These are phyloP conservation scores for Apiospora marii DNA, from an alignment of 2,329 filamentous ascomycete species.

Conservation along the genomic window DNA sequence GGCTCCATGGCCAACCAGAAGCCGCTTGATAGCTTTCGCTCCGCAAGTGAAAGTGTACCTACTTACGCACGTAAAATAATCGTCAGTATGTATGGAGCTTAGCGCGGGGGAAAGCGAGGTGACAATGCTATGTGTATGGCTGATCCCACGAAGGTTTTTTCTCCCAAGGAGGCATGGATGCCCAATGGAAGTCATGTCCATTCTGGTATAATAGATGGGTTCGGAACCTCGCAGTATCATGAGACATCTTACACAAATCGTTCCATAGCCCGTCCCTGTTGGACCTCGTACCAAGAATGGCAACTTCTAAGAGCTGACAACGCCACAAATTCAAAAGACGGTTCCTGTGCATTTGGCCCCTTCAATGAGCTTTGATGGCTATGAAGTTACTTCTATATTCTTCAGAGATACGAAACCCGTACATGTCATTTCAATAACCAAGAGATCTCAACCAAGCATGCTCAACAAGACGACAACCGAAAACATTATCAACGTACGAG, in stretches of 20 bases:
- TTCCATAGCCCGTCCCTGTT: neutral
- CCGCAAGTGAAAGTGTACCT: neutral
- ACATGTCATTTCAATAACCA: neutral
- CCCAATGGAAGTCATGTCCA: neutral
- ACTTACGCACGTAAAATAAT: neutral
- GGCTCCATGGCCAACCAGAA: neutral
- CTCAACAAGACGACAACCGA: neutral
- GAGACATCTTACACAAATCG: neutral
- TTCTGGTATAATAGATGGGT: neutral
- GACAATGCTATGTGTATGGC: neutral
- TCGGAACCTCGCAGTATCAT: neutral
- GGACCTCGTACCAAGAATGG: neutral
- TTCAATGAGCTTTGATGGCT: neutral
- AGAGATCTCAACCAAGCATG: neutral
- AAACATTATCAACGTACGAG: neutral
- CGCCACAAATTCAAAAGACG: neutral
- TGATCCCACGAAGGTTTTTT: constrained; percentile 2
- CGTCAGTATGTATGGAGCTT: neutral
- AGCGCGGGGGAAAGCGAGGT: neutral
- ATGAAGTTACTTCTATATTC: constrained; percentile 9
- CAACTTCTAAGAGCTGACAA: neutral
- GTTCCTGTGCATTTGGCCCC: no score
- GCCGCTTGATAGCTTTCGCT: neutral
- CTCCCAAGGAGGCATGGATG: constrained; percentile 7
- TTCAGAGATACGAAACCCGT: neutral